A percentile compares a stretch with the other conserved stretches of the same genome.
Evolutionary conservation across 805 yeast species (phyloP).

Genomic region (Scheffersomyces amazonensis): DNA sequence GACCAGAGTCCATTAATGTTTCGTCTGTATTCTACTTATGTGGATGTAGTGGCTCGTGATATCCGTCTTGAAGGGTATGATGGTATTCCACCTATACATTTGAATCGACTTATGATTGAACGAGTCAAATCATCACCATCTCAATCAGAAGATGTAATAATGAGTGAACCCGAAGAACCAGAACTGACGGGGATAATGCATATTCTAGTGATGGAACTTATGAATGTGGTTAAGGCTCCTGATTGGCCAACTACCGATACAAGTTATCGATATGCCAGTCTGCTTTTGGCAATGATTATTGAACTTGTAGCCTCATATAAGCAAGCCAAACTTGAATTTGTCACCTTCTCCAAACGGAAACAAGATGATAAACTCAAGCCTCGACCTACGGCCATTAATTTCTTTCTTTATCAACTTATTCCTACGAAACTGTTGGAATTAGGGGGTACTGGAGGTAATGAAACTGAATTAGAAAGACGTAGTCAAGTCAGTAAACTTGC

Average conservation of each 20-base stretch:
- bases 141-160: conserved; percentile 22
- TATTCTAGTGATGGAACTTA: conserved; percentile 60
- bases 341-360: conserved; percentile 74
- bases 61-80: conserved; percentile 45
- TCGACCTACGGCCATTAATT: conserved; percentile 71
- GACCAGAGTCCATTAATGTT: conserved; percentile 49
- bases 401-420: conserved; percentile 71
- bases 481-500: conserved; percentile 61
- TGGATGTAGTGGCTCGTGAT: conserved; percentile 40
- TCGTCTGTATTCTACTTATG: conserved; percentile 48
- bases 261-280: conserved; percentile 64
- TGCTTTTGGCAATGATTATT: conserved; percentile 61
- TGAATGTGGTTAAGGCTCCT: conserved; percentile 36
- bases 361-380: conserved; percentile 52
- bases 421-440: conserved; percentile 48
- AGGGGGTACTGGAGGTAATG: conserved; percentile 31
- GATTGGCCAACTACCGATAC: conserved; percentile 38
- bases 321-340: conserved; percentile 75
- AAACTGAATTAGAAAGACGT: conserved; percentile 48
- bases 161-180: conserved; percentile 18
- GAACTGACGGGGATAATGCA: conserved; percentile 59
- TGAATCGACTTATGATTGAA: conserved; percentile 19
- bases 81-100: conserved; percentile 21
- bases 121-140: conserved; percentile 7
- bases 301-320: conserved; percentile 79